These are phyloP conservation scores for Triticum timopheevii DNA, from an alignment of 176 grass and related monocot species.

Conservation along the genomic window DNA sequence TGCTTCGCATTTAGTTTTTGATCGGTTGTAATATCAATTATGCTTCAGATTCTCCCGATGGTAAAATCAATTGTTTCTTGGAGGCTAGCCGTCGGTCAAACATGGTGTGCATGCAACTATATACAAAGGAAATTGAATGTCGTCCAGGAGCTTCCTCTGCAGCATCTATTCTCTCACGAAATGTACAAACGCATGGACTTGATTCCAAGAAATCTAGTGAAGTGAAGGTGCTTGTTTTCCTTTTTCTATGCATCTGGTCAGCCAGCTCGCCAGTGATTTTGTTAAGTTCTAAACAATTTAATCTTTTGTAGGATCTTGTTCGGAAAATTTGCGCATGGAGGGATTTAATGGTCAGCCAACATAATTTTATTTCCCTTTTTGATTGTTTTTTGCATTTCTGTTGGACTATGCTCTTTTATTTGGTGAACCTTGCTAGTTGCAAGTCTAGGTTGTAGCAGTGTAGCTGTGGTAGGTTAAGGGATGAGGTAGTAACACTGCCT, in stretches of 20 bases:
- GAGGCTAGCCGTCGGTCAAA: conserved; percentile 86
- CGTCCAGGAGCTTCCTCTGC: conserved; percentile 74
- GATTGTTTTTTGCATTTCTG: neutral
- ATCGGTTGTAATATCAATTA: conserved; percentile 56
- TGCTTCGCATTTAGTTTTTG: conserved; percentile 39
- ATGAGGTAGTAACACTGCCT: neutral
- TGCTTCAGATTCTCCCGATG: conserved; percentile 66
- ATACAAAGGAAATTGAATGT: conserved; percentile 79
- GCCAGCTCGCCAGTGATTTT: conserved; percentile 6
- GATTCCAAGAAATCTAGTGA: conserved; percentile 57
- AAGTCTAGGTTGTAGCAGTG: neutral
- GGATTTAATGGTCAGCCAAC: conserved; percentile 88
- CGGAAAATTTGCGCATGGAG: conserved; percentile 96
- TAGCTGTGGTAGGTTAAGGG: neutral
- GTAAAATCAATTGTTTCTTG: conserved; percentile 75
- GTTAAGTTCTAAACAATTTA: conserved; percentile 14
- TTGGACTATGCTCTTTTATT: neutral
- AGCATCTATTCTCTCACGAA: conserved; percentile 80
- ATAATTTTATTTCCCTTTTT: conserved; percentile 21
- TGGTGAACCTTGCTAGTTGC: conserved; percentile 16
- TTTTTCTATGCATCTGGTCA: conserved; percentile 25
- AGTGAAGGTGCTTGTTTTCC: conserved; percentile 75
- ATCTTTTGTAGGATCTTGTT: conserved; percentile 76
- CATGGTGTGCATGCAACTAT: conserved; percentile 88
- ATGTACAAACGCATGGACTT: conserved; percentile 62